Base-by-base conservation (phyloP, 2,329 filamentous ascomycete genomes). In the Lomentospora prolificans region DNA sequence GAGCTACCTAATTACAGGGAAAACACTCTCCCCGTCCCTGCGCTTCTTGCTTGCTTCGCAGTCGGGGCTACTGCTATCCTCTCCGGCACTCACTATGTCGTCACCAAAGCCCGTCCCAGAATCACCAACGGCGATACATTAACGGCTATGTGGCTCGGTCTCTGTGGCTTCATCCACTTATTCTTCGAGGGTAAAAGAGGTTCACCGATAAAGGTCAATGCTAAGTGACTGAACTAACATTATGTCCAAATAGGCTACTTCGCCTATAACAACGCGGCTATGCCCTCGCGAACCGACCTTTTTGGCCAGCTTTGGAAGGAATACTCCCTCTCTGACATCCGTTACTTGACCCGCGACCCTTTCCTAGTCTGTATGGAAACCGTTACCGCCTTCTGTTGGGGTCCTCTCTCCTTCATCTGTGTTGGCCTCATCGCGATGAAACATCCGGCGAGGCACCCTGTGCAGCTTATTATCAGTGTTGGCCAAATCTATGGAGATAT, bases 111-210 rank as follows among this genome's bases (percentile, higher is more conserved):
- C 39, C 74, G 80, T 19, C 80, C 82, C 2, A 72, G 68, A 8
- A 65, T 89, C 55, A 71, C 73, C 30, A 68, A 62, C 5, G 67
- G 66, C 25, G 86, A 90, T 60, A 74, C 82, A 50, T 62, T 77
- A 10, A 79, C 78, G 3, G 80, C 86, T 22, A 69, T 89, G 70
- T 92, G 89, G 88, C 91, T 91, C 67, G 77, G 85, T 22, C 74
- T 92, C 12, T 88, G 86, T 77, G 79, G 72, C 67, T 78, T 61
- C 59, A 75, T 73, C 58, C 71, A 74, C 58, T 53, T 72, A n/a
- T 68, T 72, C 60, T 70, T 76, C 44, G 73, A 77, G 62, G 70
- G 69, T 69, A 59, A 25, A 36, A 56, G 4, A 1, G 8, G 14
- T 10, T 25, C 6, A 9, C 25, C 22, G 41, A 25, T n/a, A 44